A percentile compares a stretch with the other conserved stretches of the same genome.
phyloP scores from a whole-genome alignment of 108 stramenopile genomes.

The Fistulifera solaris region DNA sequence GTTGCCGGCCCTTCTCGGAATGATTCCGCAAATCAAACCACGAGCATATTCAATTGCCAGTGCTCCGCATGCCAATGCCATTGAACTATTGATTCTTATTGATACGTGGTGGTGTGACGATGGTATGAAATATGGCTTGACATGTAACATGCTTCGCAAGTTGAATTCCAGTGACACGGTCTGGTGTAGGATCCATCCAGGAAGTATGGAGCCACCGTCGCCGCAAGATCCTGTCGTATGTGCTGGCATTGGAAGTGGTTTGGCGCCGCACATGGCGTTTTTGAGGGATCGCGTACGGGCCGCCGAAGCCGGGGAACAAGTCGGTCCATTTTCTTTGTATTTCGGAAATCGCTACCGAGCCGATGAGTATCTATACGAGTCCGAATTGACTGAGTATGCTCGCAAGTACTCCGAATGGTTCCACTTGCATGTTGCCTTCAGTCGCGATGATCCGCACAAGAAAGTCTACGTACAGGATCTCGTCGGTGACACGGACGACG shows the following conservation, averaged over 20 bases:
- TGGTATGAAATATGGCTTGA: conserved; percentile 37
- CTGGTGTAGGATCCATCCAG: conserved; percentile 47
- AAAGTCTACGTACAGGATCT: conserved; percentile 91
- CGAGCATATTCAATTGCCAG: conserved; percentile 86
- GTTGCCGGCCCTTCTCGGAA: conserved; percentile 38
- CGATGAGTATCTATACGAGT: conserved; percentile 76
- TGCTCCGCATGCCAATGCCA: conserved; percentile 30
- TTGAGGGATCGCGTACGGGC: conserved; percentile 67
- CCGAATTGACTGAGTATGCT: conserved; percentile 52
- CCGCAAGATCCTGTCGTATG: conserved; percentile 59
- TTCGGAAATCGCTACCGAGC: conserved; percentile 77
- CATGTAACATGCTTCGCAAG: conserved; percentile 50
- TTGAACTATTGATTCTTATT: conserved; percentile 47
- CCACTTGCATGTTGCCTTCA: conserved; percentile 74
- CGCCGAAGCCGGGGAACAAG: conserved; percentile 28
- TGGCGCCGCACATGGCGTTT: conserved; percentile 86
- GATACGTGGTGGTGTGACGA: conserved; percentile 51
- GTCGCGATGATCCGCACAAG: conserved; percentile 51
- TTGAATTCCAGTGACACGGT: conserved; percentile 27
- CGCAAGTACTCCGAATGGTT: conserved; percentile 45
- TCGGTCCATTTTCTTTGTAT: conserved; percentile 66
- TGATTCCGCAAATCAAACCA: conserved; percentile 74
- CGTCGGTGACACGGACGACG: conserved; percentile 47
- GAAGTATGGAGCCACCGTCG: conserved; percentile 47
- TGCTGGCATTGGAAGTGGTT: conserved; percentile 83